Evolutionary conservation across 2,329 filamentous ascomycete genomes (phyloP).

Genomic region (Massarina eburnea): DNA sequence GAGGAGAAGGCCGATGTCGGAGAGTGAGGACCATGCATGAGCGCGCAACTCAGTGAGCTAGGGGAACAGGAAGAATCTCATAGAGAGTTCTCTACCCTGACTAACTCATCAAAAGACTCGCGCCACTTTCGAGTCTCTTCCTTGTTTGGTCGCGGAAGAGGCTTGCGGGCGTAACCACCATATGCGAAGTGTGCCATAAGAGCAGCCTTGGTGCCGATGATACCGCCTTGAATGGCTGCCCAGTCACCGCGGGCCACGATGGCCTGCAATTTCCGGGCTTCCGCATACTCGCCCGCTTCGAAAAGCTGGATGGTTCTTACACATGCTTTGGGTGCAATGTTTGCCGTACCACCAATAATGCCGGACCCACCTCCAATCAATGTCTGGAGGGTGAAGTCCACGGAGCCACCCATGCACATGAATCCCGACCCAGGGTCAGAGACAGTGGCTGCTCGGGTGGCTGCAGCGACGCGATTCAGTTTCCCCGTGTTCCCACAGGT

Average conservation of each 20-base stretch:
- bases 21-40: neutral
- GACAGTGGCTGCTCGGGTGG: conserved; percentile 46
- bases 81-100: conserved; percentile 45
- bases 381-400: conserved; percentile 73
- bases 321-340: conserved; percentile 69
- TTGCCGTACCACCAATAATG: conserved; percentile 71
- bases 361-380: conserved; percentile 70
- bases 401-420: conserved; percentile 71
- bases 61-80: conserved; percentile 12
- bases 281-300: conserved; percentile 58
- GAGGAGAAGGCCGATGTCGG: neutral
- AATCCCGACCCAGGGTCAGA: conserved; percentile 55
- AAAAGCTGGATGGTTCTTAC: conserved; percentile 63
- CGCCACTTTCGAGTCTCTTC: conserved; percentile 45
- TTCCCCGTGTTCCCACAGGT: conserved; percentile 73
- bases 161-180: conserved; percentile 62
- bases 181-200: conserved; percentile 66
- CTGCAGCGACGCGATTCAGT: conserved; percentile 61
- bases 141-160: conserved; percentile 54
- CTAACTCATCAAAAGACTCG: conserved; percentile 49
- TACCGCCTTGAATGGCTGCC: conserved; percentile 68
- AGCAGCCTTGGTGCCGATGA: conserved; percentile 69
- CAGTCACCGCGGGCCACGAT: conserved; percentile 69
- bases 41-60: neutral
- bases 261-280: conserved; percentile 66